Evolutionary conservation across 2,329 filamentous ascomycete genomes (phyloP).

Genomic region (Cordyceps tenuipes): DNA sequence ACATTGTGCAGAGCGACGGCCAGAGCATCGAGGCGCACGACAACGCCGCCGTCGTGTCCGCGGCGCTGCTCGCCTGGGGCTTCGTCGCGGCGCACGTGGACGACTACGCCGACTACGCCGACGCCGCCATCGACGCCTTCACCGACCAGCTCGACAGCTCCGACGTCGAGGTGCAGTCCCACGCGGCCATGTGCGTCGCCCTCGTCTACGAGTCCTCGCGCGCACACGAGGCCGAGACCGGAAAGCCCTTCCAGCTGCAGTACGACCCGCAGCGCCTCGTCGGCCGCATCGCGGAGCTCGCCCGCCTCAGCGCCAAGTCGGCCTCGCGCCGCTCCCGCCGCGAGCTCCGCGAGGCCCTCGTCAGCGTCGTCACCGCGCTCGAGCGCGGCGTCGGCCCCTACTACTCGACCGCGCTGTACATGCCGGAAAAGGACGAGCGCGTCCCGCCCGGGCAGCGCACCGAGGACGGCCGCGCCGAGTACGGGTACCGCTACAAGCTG

Average conservation of each 20-base stretch:
- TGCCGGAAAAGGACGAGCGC: slow-evolving; percentile 34
- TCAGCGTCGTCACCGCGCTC: slow-evolving; percentile 45
- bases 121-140: slow-evolving; percentile 69
- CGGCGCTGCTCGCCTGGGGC: slow-evolving; percentile 70
- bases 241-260: slow-evolving; percentile 39
- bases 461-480: slow-evolving; percentile 37
- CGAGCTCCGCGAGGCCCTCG: slow-evolving; percentile 39
- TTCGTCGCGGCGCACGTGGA: slow-evolving; percentile 71
- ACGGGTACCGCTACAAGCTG: slow-evolving; percentile 45
- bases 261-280: slow-evolving; percentile 43
- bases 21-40: slow-evolving; percentile 63
- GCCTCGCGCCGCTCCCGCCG: slow-evolving; percentile 42
- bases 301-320: slow-evolving; percentile 38
- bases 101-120: slow-evolving; percentile 62
- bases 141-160: slow-evolving; percentile 76
- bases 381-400: slow-evolving; percentile 46
- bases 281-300: slow-evolving; percentile 39
- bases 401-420: slow-evolving; percentile 40
- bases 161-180: slow-evolving; percentile 64
- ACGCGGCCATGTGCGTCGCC: slow-evolving; percentile 72
- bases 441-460: slow-evolving; percentile 32
- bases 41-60: slow-evolving; percentile 60
- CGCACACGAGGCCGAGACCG: slow-evolving; percentile 39
- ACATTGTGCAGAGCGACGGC: slow-evolving; percentile 74
- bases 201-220: slow-evolving; percentile 67